These are phyloP conservation scores for Macrolepiota fuliginosa DNA, from an alignment of 768 basidiomycete genomes.

Conservation along the genomic window DNA sequence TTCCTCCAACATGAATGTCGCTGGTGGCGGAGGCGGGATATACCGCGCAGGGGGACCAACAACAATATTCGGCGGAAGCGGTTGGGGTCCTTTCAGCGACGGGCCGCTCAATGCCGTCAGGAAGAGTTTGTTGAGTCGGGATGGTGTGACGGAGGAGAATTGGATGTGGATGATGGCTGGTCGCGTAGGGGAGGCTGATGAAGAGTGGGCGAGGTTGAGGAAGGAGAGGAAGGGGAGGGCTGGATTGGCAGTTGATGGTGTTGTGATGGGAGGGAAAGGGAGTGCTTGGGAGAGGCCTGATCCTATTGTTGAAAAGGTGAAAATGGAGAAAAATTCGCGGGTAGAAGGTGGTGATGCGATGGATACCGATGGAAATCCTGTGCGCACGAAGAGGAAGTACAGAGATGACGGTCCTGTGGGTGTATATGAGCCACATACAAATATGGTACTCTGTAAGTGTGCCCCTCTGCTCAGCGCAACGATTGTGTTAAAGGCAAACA, in stretches of 20 bases:
- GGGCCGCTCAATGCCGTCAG: constrained; percentile 83
- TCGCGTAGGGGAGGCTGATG: constrained; percentile 59
- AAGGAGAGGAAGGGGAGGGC: constrained; percentile 45
- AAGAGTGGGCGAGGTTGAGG: constrained; percentile 61
- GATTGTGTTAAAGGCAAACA: not conserved
- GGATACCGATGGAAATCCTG: constrained; percentile 22
- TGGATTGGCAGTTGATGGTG: constrained; percentile 46
- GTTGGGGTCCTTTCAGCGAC: constrained; percentile 86
- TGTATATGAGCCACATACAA: constrained; percentile 81
- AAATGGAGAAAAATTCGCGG: constrained; percentile 17
- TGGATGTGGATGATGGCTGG: constrained; percentile 87
- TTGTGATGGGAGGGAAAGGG: constrained; percentile 22
- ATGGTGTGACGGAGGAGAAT: constrained; percentile 83
- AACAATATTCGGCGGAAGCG: constrained; percentile 83
- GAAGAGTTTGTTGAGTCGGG: constrained; percentile 74
- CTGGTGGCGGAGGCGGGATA: constrained; percentile 57
- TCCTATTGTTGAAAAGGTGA: constrained; percentile 18
- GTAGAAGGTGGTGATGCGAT: constrained; percentile 20
- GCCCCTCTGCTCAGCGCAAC: not conserved
- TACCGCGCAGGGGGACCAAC: constrained; percentile 93
- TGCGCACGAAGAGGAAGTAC: constrained; percentile 29
- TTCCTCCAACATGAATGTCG: constrained; percentile 36
- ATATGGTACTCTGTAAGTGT: constrained; percentile 68
- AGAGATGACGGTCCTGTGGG: constrained; percentile 50
- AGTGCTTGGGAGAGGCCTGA: constrained; percentile 21